Base-by-base conservation (phyloP, 2,329 filamentous ascomycete species). In the Ophiostoma novo-ulmi region DNA sequence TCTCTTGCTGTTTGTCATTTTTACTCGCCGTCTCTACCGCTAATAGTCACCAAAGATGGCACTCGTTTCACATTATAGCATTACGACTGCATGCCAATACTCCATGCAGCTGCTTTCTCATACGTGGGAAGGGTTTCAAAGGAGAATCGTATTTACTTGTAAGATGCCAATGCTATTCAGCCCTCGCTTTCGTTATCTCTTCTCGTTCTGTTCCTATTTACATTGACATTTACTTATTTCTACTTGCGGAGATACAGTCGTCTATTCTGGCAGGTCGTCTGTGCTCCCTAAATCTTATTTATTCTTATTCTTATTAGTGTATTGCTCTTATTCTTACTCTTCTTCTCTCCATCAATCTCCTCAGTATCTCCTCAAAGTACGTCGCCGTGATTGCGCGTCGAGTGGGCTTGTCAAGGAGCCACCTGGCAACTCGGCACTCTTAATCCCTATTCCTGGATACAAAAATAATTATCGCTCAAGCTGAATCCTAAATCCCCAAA, bases 321-420 rank as follows among this genome's bases (percentile, higher is more conserved):
- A 44, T 17, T 17, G 14, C 14, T 44, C 39, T 44, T 44, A 44
- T 44, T 11, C 2, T 44, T 44, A 44, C 14, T 44, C 31, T 48
- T 48, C 44, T 48, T 31, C 31, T 31, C 31, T 4, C 31, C 31
- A 31, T 31, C 31, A 31, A 3, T 31, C 31, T 31, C 31, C 31
- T 31, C 31, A 31, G 31, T 31, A 13, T 39, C 44, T 48, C 44
- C 44, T 48, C 44, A 17, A 39, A 39, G 20, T 35, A 63, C 58
- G 58, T 36, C 35, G 22, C 58, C 26, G 26, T 14, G 58, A 31
- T 63, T 63, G 58, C 58, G 58, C 26, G 58, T 63, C 58, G 58
- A 58, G 52, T 58, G 58, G 58, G 26, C 58, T 63, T 63, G 26
- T 26, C 52, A 58, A 55, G 26, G 26, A 63, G 58, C 58, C 52